These are phyloP conservation scores for Pythium rishiriense DNA, from an alignment of 352 stramenopile genomes.

Conservation along the genomic window DNA sequence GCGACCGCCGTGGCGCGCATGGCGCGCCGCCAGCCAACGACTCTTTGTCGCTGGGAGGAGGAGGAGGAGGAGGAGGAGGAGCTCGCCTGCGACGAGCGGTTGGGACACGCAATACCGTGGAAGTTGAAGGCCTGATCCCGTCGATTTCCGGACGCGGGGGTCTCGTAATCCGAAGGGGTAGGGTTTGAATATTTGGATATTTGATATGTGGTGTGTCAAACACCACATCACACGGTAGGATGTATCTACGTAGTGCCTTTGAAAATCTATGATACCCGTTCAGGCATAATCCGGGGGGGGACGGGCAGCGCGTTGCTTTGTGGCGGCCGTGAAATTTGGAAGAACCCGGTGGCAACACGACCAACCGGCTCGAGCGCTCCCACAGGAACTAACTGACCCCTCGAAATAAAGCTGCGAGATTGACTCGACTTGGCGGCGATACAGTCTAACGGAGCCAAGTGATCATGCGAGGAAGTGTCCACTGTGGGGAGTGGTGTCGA, in stretches of 20 bases:
- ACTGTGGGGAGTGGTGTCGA: not conserved
- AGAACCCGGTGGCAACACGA: not conserved
- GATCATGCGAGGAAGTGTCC: not conserved
- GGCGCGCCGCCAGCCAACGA: not conserved
- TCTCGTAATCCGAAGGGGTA: not conserved
- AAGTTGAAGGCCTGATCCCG: slow-evolving; percentile 6
- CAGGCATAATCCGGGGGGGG: not conserved
- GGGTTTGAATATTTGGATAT: slow-evolving; percentile 3
- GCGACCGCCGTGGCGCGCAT: not conserved
- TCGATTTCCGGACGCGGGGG: not conserved
- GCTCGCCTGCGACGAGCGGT: slow-evolving; percentile 1
- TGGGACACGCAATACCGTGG: slow-evolving; percentile 4
- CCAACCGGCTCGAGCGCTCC: not conserved
- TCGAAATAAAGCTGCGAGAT: not conserved
- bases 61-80: too few species aligned
- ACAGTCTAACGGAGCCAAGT: not conserved
- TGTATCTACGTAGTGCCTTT: not conserved
- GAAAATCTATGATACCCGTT: not conserved
- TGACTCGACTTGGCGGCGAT: not conserved
- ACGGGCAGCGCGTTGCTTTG: not conserved
- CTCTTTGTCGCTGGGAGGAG: slow-evolving; percentile 8
- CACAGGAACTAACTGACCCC: not conserved
- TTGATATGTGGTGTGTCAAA: not conserved
- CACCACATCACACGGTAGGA: not conserved
- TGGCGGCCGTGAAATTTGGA: not conserved